Base-by-base conservation (phyloP, 1,139 yeast genomes). In the Magnusiomyces ingens region DNA sequence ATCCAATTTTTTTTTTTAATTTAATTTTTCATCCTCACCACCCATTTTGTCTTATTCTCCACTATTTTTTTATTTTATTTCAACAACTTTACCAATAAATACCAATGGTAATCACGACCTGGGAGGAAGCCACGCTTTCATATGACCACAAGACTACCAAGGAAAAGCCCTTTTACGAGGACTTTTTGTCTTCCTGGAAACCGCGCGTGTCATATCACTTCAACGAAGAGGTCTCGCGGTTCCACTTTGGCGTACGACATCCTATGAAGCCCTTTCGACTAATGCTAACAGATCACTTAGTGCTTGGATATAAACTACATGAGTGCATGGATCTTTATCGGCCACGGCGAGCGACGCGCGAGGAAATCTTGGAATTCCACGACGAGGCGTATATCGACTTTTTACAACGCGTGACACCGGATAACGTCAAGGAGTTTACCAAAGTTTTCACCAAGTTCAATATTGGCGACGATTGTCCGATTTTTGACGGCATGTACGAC, bases 231-330 rank as follows among this genome's bases (percentile, higher is more conserved):
- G 95, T 85, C 0, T 77, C 89, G 3, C 64, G 82, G 62, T 89
- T 84, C 69, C 97, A 89, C 65, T 90, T 86, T 69, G 98, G 98
- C 13, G 86, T 89, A 0, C 79, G 83, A 57, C 99, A 93, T 70
- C 99, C 99, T 12, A 93, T 93, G 99, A 93, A 93, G 66, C 99
- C 99, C n/a, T 89, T 93, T 68, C 73, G 99, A 57, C 75, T 93
- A 55, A 85, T 91, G 91, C 76, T 93, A 18, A 93, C 99, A 0
- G 98, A 93, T 70, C 97, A 90, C 68, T 72, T 93, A 59, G 94
- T 93, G 47, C 80, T 85, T 26, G 82, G 87, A 4, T 93, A 93
- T 70, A 89, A 89, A 57, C 72, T 93, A 47, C 89, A 90, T 65
- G 91, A 90, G 62, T 77, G 84, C 60, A 89, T 93, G 97, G 98